Evolutionary conservation across 495 filamentous ascomycete genomes (phyloP), one percentile per base, ranked within the genome.

Genomic region (Collariella sp.): DNA sequence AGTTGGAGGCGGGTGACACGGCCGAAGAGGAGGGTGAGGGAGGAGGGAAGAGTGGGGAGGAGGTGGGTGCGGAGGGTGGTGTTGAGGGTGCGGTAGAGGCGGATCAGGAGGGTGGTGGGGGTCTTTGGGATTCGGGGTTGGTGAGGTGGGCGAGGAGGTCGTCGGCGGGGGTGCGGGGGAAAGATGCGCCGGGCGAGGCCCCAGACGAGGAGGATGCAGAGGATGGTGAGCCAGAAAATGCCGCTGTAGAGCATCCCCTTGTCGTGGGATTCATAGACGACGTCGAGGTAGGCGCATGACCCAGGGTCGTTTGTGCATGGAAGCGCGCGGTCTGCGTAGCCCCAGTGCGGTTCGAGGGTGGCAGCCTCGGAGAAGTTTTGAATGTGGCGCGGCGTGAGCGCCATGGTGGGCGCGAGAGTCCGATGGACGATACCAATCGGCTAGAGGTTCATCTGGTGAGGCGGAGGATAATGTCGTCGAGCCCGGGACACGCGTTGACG

Each of bases 261-360:
- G 55, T 82, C 79, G 57, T 86, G 82, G 34, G 74, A 72, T 22
- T 64, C 66, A 63, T 85, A 86, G 40, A 82, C 80, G 13, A 68
- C 70, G 62, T 84, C 82, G 4, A 85, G 72, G 62, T 85, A 85
- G 22, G 69, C 81, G 64, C 83, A 86, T 3, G 78, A 79, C 5
- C 81, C 82, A 0, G 68, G 55, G 65, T 83, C 82, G 54, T 71
- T 82, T 23, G 70, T 74, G 62, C 81, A 84, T 15, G 83, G 83
- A 0, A 83, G 38, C 5, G 76, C 71, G 39, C 80, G 76, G 31
- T 67, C 63, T 19, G 72, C 70, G 64, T 85, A 86, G 9, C 82
- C 83, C 82, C 82, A 86, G 63, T 85, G 77, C 13, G 67, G 72
- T 55, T 77, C 74, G 5, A 79, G 47, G 19, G 60, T 46, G 1